Evolutionary conservation across 257 asterid species (phyloP).

Genomic region (Fraxinus anomala): DNA sequence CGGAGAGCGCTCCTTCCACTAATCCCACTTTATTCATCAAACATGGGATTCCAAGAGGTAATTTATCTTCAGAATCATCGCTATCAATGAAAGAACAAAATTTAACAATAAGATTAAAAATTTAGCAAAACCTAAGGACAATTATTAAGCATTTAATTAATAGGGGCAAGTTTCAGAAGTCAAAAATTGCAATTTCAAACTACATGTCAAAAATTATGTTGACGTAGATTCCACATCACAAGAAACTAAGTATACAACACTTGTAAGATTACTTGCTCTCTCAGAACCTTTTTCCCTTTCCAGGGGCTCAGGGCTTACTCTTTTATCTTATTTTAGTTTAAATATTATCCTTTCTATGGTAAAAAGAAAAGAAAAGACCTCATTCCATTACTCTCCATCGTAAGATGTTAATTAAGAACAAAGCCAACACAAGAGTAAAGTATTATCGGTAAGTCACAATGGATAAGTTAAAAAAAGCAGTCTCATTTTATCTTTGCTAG

Average conservation of each 20-base stretch:
- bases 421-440: background rate
- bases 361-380: background rate
- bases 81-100: conserved; percentile 40
- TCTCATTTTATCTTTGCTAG: conserved; percentile 4
- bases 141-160: conserved; percentile 5
- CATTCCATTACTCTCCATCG: background rate
- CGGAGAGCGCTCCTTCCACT: conserved; percentile 69
- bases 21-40: conserved; percentile 66
- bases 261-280: conserved; percentile 4
- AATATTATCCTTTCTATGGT: background rate
- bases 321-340: background rate
- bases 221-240: conserved; percentile 1
- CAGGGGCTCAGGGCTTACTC: background rate
- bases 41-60: conserved; percentile 38
- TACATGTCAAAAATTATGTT: background rate
- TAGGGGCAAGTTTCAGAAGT: background rate
- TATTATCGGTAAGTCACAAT: background rate
- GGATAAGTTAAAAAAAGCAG: background rate
- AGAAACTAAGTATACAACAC: conserved; percentile 9
- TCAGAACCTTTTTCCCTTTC: background rate
- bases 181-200: background rate
- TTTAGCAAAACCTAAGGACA: conserved; percentile 2
- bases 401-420: background rate
- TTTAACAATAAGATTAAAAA: conserved; percentile 1
- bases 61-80: conserved; percentile 61